A percentile compares a stretch with the other conserved stretches of the same genome.
These are phyloP conservation scores for Coprinellus aureogranulatus DNA, from an alignment of 768 basidiomycete genomes.

Conservation along the genomic window DNA sequence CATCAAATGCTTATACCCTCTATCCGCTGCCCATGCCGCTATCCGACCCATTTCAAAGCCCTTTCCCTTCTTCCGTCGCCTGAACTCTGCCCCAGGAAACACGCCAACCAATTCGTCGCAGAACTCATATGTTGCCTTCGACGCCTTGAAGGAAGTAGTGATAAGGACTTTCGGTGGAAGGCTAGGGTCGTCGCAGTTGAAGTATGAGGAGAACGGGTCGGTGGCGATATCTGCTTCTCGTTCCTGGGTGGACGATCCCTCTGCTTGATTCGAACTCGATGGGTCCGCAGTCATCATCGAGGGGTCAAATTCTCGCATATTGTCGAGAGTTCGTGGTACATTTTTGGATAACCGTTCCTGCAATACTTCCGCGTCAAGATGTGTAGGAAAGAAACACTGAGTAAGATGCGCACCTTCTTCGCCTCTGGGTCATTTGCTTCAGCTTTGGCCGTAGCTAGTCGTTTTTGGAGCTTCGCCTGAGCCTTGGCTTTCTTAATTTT, in stretches of 20 bases:
- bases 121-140: conserved; percentile 87
- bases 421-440: conserved; percentile 73
- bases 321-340: conserved; percentile 89
- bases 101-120: conserved; percentile 87
- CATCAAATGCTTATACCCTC: conserved; percentile 84
- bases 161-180: conserved; percentile 85
- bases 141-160: conserved; percentile 86
- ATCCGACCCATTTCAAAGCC: conserved; percentile 90
- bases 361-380: not conserved
- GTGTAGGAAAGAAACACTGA: not conserved
- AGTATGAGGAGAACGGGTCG: conserved; percentile 78
- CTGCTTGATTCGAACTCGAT: conserved; percentile 17
- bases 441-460: conserved; percentile 73
- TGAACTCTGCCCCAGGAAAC: conserved; percentile 90
- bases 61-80: conserved; percentile 81
- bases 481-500: conserved; percentile 77
- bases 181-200: conserved; percentile 64
- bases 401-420: conserved; percentile 59
- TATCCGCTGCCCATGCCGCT: conserved; percentile 87
- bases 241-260: conserved; percentile 50
- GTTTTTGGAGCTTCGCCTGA: conserved; percentile 75
- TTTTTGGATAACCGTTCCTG: conserved; percentile 84
- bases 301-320: conserved; percentile 82
- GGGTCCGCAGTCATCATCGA: conserved; percentile 61
- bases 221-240: conserved; percentile 64